Evolutionary conservation across 1,139 yeast species (phyloP), one percentile per base, ranked within the genome.

Genomic region (Saccharomycopsis hybrid): DNA sequence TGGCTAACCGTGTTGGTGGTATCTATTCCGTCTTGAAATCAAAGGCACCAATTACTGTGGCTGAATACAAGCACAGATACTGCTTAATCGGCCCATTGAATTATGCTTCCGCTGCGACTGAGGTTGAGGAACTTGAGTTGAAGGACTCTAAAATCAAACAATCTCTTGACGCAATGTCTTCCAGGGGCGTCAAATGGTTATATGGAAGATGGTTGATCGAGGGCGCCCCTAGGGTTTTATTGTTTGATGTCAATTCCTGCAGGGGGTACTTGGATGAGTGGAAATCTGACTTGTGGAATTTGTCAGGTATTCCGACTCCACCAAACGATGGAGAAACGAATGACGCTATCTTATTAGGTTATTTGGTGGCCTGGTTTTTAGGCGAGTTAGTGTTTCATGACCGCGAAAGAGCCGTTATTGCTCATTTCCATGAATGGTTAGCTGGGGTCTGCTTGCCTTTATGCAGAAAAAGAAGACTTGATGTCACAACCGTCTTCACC

Each of bases 161-260:
- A 56, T 76, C 79, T 5, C 73, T 77, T 49, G 82, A 82, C 54
- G 73, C 85, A 28, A 87, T 88, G 96, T 69, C 78, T 49, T 76
- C 77, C 35, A 75, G 96, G 44, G 98, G 98, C 27, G 77, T 92
- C 59, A 71, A 76, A 54, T 87, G 85, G 75, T 71, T 89, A 50
- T 90, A 92, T 61, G 97, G 97, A 41, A 78, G 97, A 56, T 92
- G 98, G 98, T 78, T 92, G 61, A 88, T 92, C 61, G 98, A 92
- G 65, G 97, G 97, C 28, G 96, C 97, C 1, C 98, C 98, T 13
- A 72, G 95, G 47, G 97, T 92, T 30, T 72, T 92, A 45, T 71
- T 92, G 47, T 92, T 92, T 62, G 97, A 92, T 64, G 74, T 88
- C 55, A 78, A 82, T 50, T 83, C 95, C 7, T 96, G 92, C 3